Percentiles rank a stretch among this genome's conserved stretches.
phyloP scores from a whole-genome alignment of 1,139 yeast genomes.

The Suhomyces wounanorum region DNA sequence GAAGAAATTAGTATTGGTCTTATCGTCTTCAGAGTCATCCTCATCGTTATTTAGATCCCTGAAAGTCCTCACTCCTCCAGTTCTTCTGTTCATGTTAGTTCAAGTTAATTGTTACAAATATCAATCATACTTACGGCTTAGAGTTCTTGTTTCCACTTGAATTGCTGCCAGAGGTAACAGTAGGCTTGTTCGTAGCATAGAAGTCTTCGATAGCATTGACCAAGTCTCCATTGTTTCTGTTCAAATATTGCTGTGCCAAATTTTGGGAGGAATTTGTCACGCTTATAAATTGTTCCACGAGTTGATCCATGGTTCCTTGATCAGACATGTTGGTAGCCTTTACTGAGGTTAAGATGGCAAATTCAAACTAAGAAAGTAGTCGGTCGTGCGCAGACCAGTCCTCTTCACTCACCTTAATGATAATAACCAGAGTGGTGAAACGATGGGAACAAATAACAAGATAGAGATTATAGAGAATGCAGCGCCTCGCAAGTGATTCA shows the following conservation, averaged over 20 bases:
- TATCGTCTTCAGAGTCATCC: slow-evolving; percentile 61
- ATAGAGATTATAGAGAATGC: too few relatives aligned
- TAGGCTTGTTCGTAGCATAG: slow-evolving; percentile 27
- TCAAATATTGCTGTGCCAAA: slow-evolving; percentile 48
- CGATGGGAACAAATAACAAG: not conserved
- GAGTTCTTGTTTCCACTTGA: slow-evolving; percentile 7
- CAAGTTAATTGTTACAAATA: not conserved
- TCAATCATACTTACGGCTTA: slow-evolving; percentile 4
- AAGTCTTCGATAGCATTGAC: slow-evolving; percentile 47
- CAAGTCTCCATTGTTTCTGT: slow-evolving; percentile 40
- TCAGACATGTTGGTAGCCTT: slow-evolving; percentile 22
- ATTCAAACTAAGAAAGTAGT: not conserved
- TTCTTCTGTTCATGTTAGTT: slow-evolving; percentile 8
- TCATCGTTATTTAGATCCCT: slow-evolving; percentile 49
- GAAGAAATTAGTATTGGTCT: slow-evolving; percentile 72
- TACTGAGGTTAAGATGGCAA: slow-evolving; percentile 14
- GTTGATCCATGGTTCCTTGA: slow-evolving; percentile 21
- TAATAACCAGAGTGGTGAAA: not conserved
- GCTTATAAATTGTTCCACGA: slow-evolving; percentile 54
- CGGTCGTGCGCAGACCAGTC: slow-evolving; percentile 5
- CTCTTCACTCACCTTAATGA: too few relatives aligned
- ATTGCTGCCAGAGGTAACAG: not conserved
- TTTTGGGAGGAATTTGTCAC: slow-evolving; percentile 40
- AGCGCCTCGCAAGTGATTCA: too few relatives aligned
- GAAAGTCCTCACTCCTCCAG: slow-evolving; percentile 44